Percentiles rank a stretch among this genome's conserved stretches.
These are phyloP conservation scores for Royoungia palumana DNA, from an alignment of 768 basidiomycete genomes.

Conservation along the genomic window DNA sequence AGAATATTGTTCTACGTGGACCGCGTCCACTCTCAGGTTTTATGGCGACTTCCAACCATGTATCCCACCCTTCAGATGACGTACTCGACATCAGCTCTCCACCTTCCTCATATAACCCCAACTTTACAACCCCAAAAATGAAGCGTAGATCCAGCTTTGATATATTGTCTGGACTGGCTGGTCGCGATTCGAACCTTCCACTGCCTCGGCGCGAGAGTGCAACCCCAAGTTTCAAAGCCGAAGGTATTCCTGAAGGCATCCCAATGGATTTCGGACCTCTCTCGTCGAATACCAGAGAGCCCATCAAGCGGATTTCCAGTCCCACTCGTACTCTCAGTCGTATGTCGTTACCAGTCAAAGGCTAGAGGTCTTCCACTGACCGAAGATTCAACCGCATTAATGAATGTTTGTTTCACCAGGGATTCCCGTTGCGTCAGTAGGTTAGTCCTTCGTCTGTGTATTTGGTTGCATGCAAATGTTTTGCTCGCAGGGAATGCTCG, in stretches of 20 bases:
- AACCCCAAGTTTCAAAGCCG: conserved; percentile 37
- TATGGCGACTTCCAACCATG: conserved; percentile 38
- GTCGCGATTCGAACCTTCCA: conserved; percentile 72
- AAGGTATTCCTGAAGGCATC: conserved; percentile 70
- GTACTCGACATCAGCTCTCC: conserved; percentile 32
- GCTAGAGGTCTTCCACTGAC: conserved; percentile 20
- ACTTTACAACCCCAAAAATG: conserved; percentile 43
- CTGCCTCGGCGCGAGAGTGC: conserved; percentile 57
- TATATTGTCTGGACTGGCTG: conserved; percentile 63
- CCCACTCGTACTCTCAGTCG: conserved; percentile 79
- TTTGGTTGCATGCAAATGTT: conserved; percentile 18
- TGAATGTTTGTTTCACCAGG: conserved; percentile 42
- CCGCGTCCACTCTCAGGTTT: conserved; percentile 56
- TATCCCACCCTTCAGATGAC: conserved; percentile 34
- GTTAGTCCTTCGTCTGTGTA: conserved; percentile 42
- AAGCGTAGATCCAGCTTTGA: conserved; percentile 71
- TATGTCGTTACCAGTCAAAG: conserved; percentile 41
- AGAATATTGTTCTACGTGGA: conserved; percentile 62
- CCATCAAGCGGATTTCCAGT: conserved; percentile 56
- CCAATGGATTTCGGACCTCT: conserved; percentile 53
- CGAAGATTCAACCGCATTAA: conserved; percentile 19
- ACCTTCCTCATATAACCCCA: conserved; percentile 31
- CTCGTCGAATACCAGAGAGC: conserved; percentile 36
- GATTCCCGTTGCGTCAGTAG: conserved; percentile 75
- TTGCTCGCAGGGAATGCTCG: conserved; percentile 69